phyloP scores from a whole-genome alignment of 495 filamentous ascomycete species.

The Elaphomyces granulatus region DNA sequence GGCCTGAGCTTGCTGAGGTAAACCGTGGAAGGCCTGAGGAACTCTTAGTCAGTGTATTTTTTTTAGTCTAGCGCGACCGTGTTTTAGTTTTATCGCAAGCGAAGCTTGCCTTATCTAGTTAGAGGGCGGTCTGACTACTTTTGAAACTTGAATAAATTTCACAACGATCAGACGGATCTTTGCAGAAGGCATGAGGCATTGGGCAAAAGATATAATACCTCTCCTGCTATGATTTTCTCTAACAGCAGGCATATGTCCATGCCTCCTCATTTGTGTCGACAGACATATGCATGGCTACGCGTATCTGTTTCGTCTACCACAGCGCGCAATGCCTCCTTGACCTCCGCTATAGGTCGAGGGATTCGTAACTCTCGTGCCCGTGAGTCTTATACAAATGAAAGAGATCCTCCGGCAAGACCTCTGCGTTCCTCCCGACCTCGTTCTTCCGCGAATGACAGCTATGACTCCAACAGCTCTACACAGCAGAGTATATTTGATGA shows the following conservation, averaged over 20 bases:
- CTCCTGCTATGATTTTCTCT: too few species aligned
- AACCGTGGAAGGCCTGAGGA: too few species aligned
- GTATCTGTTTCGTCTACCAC: background rate
- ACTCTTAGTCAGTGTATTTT: too few species aligned
- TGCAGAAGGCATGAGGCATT: too few species aligned
- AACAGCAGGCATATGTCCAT: background rate
- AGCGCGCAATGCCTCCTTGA: conserved; percentile 36
- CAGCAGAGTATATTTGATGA: conserved; percentile 14
- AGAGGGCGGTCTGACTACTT: too few species aligned
- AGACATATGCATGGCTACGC: background rate
- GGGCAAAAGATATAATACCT: too few species aligned
- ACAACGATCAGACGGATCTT: too few species aligned
- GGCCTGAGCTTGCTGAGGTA: background rate
- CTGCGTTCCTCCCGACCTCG: background rate
- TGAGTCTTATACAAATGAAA: conserved; percentile 3
- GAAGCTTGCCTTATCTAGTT: too few species aligned
- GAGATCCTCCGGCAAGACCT: background rate
- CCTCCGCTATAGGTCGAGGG: conserved; percentile 40
- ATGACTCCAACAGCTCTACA: background rate
- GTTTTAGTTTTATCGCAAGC: too few species aligned
- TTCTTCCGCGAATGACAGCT: background rate
- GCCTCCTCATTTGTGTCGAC: background rate
- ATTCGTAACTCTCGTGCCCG: conserved; percentile 26
- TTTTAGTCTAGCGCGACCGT: too few species aligned
- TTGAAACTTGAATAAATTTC: too few species aligned